Evolutionary conservation across 495 filamentous ascomycete genomes (phyloP), one percentile per base, ranked within the genome.

Genomic region (Aspergillus nidulans): DNA sequence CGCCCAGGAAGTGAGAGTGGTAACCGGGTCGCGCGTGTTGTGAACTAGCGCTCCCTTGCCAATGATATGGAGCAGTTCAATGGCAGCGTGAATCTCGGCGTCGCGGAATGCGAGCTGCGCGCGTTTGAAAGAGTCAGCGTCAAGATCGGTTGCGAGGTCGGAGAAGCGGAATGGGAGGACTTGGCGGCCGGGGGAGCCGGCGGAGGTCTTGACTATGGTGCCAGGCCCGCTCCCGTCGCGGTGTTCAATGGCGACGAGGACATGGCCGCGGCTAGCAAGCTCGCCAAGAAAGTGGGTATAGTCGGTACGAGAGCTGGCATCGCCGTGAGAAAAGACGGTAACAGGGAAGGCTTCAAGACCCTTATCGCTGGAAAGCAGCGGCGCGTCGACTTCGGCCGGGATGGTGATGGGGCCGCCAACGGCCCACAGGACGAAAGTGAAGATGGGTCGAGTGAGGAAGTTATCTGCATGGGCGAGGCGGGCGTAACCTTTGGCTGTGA

Each of bases 231-330:
- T 51, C 1, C 48, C 48, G 8, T 51, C 48, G 7, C 48, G 48
- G 26, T 51, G 48, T 19, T 51, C 48, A 15, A 51, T 51, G 19
- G 48, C 48, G 48, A 51, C 16, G 18, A 36, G 23, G 18, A 51
- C 30, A 26, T 51, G 48, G 1, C 48, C 48, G 18, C 48, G 48
- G 19, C 48, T 51, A 32, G 48, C 48, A 8, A 51, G 32, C 16
- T 51, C 48, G 4, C 32, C 48, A 20, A 51, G 48, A 18, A 51
- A 51, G 19, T 51, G 26, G 32, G 48, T 51, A 10, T 51, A 51
- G 18, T 51, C 48, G 6, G 48, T 51, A 19, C 48, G 48, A 9
- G 48, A 51, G 30, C 48, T 51, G 32, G 24, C 48, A 36, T 51
- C 48, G 16, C 48, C 48, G 18, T 51, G 48, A 6, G 48, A 51